Evolutionary conservation across 345 rosid genomes (phyloP).

Genomic region (Salix koriyanagi): DNA sequence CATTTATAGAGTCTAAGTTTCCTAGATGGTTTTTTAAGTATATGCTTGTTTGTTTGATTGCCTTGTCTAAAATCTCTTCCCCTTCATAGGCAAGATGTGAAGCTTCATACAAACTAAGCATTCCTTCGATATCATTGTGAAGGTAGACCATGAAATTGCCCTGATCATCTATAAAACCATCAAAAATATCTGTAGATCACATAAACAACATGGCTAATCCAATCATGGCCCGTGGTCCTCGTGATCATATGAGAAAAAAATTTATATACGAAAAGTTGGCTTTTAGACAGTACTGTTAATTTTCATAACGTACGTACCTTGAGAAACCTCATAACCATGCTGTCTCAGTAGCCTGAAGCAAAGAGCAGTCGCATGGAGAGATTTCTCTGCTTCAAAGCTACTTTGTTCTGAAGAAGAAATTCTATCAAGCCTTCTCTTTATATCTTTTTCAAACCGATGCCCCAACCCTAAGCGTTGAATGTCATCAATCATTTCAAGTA

Average conservation of each 20-base stretch:
- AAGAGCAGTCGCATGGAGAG: slow-evolving; percentile 33
- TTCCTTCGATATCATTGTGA: slow-evolving; percentile 19
- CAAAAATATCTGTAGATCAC: slow-evolving; percentile 28
- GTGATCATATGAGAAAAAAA: not conserved
- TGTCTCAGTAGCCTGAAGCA: slow-evolving; percentile 44
- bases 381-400: not conserved
- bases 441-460: slow-evolving; percentile 30
- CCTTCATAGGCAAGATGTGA: slow-evolving; percentile 32
- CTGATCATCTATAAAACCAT: slow-evolving; percentile 21
- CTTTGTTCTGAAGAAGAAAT: not conserved
- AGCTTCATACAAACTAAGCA: slow-evolving; percentile 44
- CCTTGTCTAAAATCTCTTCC: slow-evolving; percentile 33
- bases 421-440: slow-evolving; percentile 19
- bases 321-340: slow-evolving; percentile 36
- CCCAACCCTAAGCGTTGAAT: slow-evolving; percentile 40
- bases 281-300: not conserved
- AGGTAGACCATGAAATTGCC: slow-evolving; percentile 11
- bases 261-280: no score
- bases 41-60: slow-evolving; percentile 3
- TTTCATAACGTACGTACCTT: slow-evolving; percentile 30
- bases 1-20: not conserved
- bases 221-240: no score
- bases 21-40: slow-evolving; percentile 12
- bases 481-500: slow-evolving; percentile 40
- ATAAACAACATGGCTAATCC: not conserved